phyloP scores from a whole-genome alignment of 352 stramenopile genomes.

The Lagenidium sp. region DNA sequence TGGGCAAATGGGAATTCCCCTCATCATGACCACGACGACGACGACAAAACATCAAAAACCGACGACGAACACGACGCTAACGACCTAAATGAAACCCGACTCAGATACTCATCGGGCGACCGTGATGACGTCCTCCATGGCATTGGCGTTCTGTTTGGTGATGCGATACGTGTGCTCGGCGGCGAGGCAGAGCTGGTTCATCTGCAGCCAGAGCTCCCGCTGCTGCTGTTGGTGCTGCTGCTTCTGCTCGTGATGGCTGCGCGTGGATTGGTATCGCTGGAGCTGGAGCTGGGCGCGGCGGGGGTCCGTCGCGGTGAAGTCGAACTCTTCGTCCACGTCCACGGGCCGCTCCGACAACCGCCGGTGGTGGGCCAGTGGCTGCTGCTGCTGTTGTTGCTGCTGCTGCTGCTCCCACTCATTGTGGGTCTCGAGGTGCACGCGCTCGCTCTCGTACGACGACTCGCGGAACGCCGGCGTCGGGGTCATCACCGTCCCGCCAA shows the following conservation, averaged over 20 bases:
- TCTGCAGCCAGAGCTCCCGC: conserved; percentile 17
- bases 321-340: no score
- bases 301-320: no score
- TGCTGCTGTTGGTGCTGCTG: conserved; percentile 10
- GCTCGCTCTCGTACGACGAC: neutral
- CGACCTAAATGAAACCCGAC: no score
- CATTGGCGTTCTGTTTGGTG: conserved; percentile 10
- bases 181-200: conserved; percentile 9
- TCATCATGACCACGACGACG: no score
- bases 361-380: neutral
- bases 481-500: neutral
- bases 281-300: no score
- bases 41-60: no score
- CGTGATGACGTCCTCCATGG: conserved; percentile 7
- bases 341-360: neutral
- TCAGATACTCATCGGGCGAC: no score
- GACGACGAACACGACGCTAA: no score
- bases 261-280: no score
- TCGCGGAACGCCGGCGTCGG: neutral
- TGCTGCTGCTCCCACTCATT: neutral
- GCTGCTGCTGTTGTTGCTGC: neutral
- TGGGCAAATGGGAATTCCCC: no score
- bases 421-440: neutral
- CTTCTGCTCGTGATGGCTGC: neutral
- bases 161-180: conserved; percentile 14